A percentile compares a stretch with the other conserved stretches of the same genome.
Conservation (phyloP, 2,329 filamentous ascomycete species). For the Cladophialophora psammophila region DNA sequence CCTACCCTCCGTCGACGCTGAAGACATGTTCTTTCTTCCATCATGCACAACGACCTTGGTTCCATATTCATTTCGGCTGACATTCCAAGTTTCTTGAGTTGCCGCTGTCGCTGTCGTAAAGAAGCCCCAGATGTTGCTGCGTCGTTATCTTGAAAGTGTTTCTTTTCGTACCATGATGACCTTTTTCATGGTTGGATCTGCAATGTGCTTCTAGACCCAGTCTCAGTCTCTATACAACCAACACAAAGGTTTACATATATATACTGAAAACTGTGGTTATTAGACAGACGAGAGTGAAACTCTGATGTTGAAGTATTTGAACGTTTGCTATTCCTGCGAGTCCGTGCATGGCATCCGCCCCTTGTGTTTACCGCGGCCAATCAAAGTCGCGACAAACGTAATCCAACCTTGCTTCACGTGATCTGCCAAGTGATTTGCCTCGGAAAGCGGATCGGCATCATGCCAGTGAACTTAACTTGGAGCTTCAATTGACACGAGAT, state of each 20-base stretch:
- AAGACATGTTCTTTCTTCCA: neutral
- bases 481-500: constrained; percentile 5
- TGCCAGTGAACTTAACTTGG: constrained; percentile 2
- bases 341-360: neutral
- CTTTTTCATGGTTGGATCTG: neutral
- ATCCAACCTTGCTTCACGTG: neutral
- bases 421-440: constrained; percentile 11
- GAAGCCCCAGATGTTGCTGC: too few relatives aligned
- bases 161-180: neutral
- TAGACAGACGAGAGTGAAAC: too few relatives aligned
- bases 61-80: neutral
- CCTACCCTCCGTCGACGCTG: neutral
- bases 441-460: constrained; percentile 1
- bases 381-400: neutral
- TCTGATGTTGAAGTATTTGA: too few relatives aligned
- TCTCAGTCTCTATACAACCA: neutral
- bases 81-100: too few relatives aligned
- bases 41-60: neutral
- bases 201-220: neutral
- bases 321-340: neutral
- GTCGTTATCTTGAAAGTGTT: neutral
- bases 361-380: neutral
- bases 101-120: too few relatives aligned
- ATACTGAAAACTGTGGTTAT: neutral
- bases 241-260: neutral